phyloP scores from a whole-genome alignment of 148 eudicot species.

The Linanthus parryae region DNA sequence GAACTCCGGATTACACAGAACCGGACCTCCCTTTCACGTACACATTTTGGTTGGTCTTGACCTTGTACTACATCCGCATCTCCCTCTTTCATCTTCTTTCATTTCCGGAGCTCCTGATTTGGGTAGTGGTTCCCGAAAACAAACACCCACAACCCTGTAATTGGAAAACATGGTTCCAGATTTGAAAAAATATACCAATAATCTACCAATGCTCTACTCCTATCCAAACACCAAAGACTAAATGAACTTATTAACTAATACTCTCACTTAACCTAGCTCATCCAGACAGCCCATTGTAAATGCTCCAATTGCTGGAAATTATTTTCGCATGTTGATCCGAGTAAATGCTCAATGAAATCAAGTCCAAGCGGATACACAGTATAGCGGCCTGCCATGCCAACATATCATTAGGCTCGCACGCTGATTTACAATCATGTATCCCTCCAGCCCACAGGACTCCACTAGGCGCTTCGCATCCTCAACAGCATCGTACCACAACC shows the following conservation, averaged over 20 bases:
- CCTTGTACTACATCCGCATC: too few species aligned
- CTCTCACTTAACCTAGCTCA: too few species aligned
- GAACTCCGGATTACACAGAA: too few species aligned
- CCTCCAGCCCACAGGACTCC: slow-evolving; percentile 18
- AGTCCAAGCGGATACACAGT: slow-evolving; percentile 29
- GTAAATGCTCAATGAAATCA: slow-evolving; percentile 9
- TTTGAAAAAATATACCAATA: background rate
- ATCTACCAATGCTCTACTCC: background rate
- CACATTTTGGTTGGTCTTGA: too few species aligned
- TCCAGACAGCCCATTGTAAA: background rate
- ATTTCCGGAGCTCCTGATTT: too few species aligned
- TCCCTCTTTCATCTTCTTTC: too few species aligned
- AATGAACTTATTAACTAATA: background rate
- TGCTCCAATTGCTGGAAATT: background rate
- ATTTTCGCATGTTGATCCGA: background rate
- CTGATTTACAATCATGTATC: slow-evolving; percentile 19
- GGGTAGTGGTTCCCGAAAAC: too few species aligned
- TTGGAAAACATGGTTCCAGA: background rate
- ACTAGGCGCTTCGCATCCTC: slow-evolving; percentile 20
- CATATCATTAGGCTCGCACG: slow-evolving; percentile 23
- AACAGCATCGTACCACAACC: slow-evolving; percentile 15
- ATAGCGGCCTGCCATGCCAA: slow-evolving; percentile 42
- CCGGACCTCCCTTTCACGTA: too few species aligned
- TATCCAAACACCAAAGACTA: background rate
- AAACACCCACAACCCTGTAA: too few species aligned